Conservation (phyloP, 2,329 filamentous ascomycete species). For the Arthrobotrys sphaeroides region DNA sequence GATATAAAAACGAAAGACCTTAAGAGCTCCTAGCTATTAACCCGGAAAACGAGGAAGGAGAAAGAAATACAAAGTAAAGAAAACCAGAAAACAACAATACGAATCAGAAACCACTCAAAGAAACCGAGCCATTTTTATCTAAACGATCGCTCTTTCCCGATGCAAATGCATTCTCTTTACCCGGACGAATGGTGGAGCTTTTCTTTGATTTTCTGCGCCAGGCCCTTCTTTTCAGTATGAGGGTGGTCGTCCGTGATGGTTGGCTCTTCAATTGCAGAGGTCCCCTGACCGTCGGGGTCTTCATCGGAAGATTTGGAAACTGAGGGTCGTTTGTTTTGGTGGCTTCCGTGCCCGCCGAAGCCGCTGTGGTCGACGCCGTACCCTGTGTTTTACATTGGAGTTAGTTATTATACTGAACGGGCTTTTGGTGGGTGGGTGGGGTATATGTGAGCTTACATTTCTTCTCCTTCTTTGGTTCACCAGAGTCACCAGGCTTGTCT, state of each 20-base stretch:
- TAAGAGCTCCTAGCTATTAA: background rate
- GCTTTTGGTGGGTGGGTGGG: background rate
- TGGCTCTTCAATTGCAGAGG: background rate
- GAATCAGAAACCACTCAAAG: too few relatives aligned
- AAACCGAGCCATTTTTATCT: background rate
- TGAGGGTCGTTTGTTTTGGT: constrained; percentile 40
- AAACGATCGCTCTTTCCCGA: background rate
- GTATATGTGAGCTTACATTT: constrained; percentile 24
- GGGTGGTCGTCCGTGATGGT: background rate
- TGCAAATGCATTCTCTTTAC: background rate
- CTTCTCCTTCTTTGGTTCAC: constrained; percentile 40
- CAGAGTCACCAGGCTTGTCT: constrained; percentile 53
- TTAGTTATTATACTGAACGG: constrained; percentile 16
- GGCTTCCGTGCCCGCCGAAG: constrained; percentile 46
- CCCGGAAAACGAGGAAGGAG: background rate
- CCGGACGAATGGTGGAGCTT: constrained; percentile 67
- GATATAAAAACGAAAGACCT: background rate
- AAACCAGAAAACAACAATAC: background rate
- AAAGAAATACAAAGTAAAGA: background rate
- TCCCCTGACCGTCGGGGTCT: background rate
- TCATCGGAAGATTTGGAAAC: constrained; percentile 8
- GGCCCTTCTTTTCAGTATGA: constrained; percentile 46
- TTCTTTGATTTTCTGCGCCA: constrained; percentile 69
- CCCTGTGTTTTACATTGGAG: constrained; percentile 19
- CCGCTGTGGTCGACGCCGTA: constrained; percentile 52